Percentiles rank a stretch among this genome's conserved stretches.
phyloP scores from a whole-genome alignment of 257 asterid genomes.

The Solanum arcanum region DNA sequence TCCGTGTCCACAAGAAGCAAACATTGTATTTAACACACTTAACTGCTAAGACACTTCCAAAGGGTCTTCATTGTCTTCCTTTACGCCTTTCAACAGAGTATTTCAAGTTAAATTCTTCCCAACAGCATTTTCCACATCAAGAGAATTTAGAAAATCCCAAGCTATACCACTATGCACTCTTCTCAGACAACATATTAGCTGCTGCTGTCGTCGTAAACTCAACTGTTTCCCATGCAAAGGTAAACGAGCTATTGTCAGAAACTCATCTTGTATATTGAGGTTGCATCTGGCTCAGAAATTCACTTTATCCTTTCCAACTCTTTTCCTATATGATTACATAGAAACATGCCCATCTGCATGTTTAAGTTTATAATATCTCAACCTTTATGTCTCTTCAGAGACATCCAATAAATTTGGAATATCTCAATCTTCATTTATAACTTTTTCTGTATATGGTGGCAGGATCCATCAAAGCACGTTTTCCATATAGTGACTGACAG shows the following conservation, averaged over 20 bases:
- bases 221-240: conserved; percentile 70
- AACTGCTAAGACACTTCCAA: conserved; percentile 59
- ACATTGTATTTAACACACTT: conserved; percentile 48
- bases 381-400: not conserved
- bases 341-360: not conserved
- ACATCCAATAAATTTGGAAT: not conserved
- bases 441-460: conserved; percentile 5
- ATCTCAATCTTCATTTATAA: not conserved
- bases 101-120: conserved; percentile 43
- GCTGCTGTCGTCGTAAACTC: conserved; percentile 92
- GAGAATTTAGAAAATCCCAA: conserved; percentile 54
- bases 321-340: not conserved
- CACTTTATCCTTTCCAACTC: not conserved
- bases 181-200: conserved; percentile 83
- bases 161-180: conserved; percentile 80
- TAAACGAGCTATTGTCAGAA: conserved; percentile 5
- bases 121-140: conserved; percentile 46
- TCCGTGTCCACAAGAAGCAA: conserved; percentile 51
- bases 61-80: conserved; percentile 69
- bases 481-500: conserved; percentile 86
- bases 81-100: conserved; percentile 55
- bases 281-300: not conserved
- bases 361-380: not conserved
- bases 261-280: not conserved
- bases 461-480: conserved; percentile 71